Percentiles rank a stretch among this genome's conserved stretches.
phyloP scores from a whole-genome alignment of 2,329 filamentous ascomycete genomes.

The Hypoxylon sp. region DNA sequence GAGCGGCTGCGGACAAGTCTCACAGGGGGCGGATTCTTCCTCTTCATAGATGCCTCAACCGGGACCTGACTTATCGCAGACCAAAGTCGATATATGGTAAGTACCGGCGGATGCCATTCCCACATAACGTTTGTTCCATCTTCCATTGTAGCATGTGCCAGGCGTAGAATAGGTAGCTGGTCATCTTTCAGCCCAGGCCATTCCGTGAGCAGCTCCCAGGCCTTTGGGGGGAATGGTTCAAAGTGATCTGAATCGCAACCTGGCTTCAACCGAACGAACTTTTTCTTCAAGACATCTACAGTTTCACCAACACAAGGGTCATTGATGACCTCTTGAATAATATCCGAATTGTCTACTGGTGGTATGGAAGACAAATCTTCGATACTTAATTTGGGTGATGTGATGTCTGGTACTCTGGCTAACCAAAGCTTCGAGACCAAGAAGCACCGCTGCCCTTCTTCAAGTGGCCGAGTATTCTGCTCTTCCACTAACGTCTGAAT shows the following conservation, averaged over 20 bases:
- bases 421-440: conserved; percentile 87
- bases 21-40: conserved; percentile 72
- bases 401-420: conserved; percentile 76
- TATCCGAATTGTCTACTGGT: conserved; percentile 88
- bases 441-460: conserved; percentile 82
- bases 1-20: conserved; percentile 80
- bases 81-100: conserved; percentile 86
- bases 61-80: conserved; percentile 70
- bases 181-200: conserved; percentile 85
- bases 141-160: conserved; percentile 80
- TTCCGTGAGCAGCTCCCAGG: conserved; percentile 83
- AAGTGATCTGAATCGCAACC: conserved; percentile 80
- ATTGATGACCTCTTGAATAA: conserved; percentile 74
- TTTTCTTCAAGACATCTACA: conserved; percentile 55
- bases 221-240: conserved; percentile 81
- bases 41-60: conserved; percentile 72
- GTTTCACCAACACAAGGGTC: conserved; percentile 61
- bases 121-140: conserved; percentile 78
- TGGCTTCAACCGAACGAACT: conserved; percentile 81
- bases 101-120: conserved; percentile 87
- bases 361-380: conserved; percentile 76
- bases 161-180: conserved; percentile 80
- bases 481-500: conserved; percentile 75
- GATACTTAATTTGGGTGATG: conserved; percentile 69
- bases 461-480: conserved; percentile 66